Base-by-base conservation (phyloP, 768 basidiomycete genomes). In the Amanita muscaria region DNA sequence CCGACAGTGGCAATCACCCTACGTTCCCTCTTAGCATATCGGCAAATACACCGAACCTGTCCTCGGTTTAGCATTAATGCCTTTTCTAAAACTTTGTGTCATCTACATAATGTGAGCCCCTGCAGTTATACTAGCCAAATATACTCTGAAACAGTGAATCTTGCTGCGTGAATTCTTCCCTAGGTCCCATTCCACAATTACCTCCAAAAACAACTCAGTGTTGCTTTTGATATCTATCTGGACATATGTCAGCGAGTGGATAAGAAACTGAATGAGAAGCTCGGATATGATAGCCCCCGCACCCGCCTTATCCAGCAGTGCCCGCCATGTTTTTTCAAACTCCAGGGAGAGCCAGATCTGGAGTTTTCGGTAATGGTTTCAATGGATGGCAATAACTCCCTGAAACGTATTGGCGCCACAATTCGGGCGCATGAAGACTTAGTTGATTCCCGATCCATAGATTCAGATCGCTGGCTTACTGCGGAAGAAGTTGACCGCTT, bases 351-450 rank as follows among this genome's bases (percentile, higher is more conserved):
- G 21, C 36, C 40, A 0, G 23, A 44, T 8, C 39, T 55, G 11
- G 40, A 49, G 18, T 46, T 48, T 19, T 53, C 48, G 7, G 48
- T 24, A 2, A 42, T 59, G 9, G 42, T 53, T 2, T 48, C 52
- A 4, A 44, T 57, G 12, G 58, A 61, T 44, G 55, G 57, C 0
- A 59, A 61, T 32, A 53, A 59, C 25, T 59, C 54, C 0, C 40
- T 54, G 12, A 54, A 56, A 35, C 48, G 40, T n/a, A 15, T 54
- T 18, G 39, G 40, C 4, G n/a, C 51, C 11, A 12, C 32, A 23
- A 44, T 52, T 5, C 40, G 27, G 29, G 2, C 2, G 15, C 32
- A 35, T 18, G 50, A 51, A 31, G 41, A 25, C 24, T 25, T 38
- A 32, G 21, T 39, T 39, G 52, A 53, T 42, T 29, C 34, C n/a